Percentiles rank a stretch among this genome's conserved stretches.
Evolutionary conservation across 495 filamentous ascomycete genomes (phyloP).

Genomic region (Xylaria longipes): DNA sequence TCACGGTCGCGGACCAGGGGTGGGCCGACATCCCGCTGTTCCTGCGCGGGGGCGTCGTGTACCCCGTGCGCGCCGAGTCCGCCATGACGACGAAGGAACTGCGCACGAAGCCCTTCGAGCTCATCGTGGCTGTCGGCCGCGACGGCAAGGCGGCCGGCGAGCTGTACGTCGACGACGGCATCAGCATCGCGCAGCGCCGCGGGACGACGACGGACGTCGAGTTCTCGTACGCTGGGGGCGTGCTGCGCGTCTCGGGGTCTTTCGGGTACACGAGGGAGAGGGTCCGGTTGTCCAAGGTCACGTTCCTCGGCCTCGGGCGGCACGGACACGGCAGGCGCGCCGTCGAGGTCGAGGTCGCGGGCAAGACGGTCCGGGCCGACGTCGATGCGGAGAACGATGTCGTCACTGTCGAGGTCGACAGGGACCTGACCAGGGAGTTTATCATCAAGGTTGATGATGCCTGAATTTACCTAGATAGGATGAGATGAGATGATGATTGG

Average conservation of each 20-base stretch:
- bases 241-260: slow-evolving; percentile 58
- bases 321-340: not conserved
- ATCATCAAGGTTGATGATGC: slow-evolving; percentile 14
- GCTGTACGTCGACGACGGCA: slow-evolving; percentile 69
- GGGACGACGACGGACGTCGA: slow-evolving; percentile 56
- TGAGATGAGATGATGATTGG: not conserved
- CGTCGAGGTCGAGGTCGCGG: slow-evolving; percentile 11
- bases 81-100: slow-evolving; percentile 75
- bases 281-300: slow-evolving; percentile 62
- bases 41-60: slow-evolving; percentile 71
- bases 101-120: slow-evolving; percentile 69
- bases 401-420: not conserved
- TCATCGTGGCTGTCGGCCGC: slow-evolving; percentile 68
- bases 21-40: slow-evolving; percentile 76
- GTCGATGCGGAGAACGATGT: slow-evolving; percentile 7
- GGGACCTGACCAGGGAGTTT: not conserved
- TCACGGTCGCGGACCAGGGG: slow-evolving; percentile 60
- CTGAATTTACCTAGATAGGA: not conserved
- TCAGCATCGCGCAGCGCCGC: slow-evolving; percentile 58
- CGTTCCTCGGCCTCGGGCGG: slow-evolving; percentile 54
- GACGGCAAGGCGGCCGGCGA: slow-evolving; percentile 48
- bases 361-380: not conserved
- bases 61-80: slow-evolving; percentile 66
- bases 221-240: slow-evolving; percentile 60
- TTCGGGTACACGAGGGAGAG: slow-evolving; percentile 55